These are phyloP conservation scores for Talaromyces sp. DNA, from an alignment of 2,329 filamentous ascomycete species.

Conservation along the genomic window DNA sequence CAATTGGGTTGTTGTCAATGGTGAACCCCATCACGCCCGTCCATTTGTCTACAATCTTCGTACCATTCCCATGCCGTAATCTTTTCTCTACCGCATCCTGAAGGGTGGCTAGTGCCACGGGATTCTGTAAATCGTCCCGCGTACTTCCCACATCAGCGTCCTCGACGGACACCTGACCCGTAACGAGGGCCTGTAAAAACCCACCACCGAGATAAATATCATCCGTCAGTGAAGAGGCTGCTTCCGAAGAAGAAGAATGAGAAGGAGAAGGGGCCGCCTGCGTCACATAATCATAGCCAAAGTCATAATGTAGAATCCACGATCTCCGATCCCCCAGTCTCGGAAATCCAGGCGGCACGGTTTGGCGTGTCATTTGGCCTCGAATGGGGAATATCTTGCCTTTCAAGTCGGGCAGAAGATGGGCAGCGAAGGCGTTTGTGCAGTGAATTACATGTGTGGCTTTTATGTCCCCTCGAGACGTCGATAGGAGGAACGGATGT, in stretches of 20 bases:
- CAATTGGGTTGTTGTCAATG: conserved; percentile 48
- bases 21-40: conserved; percentile 50
- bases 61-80: conserved; percentile 21
- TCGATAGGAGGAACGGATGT: conserved; percentile 32
- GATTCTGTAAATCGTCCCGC: conserved; percentile 15
- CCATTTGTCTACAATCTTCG: conserved; percentile 27
- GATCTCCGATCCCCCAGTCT: conserved; percentile 25
- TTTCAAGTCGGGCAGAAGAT: conserved; percentile 40
- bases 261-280: conserved; percentile 4
- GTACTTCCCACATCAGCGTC: conserved; percentile 19
- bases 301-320: conserved; percentile 32
- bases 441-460: conserved; percentile 40
- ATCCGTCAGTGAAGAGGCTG: background rate
- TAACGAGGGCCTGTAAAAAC: conserved; percentile 14
- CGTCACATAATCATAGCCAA: conserved; percentile 23
- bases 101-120: conserved; percentile 6
- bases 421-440: conserved; percentile 42
- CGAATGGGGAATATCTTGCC: conserved; percentile 39
- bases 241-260: background rate
- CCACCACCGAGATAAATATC: conserved; percentile 20
- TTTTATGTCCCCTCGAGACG: conserved; percentile 35
- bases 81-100: conserved; percentile 14
- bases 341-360: conserved; percentile 23
- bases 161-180: conserved; percentile 1
- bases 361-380: conserved; percentile 45